These are phyloP conservation scores for Epichloe uncinata DNA, from an alignment of 2,329 filamentous ascomycete species.

Conservation along the genomic window DNA sequence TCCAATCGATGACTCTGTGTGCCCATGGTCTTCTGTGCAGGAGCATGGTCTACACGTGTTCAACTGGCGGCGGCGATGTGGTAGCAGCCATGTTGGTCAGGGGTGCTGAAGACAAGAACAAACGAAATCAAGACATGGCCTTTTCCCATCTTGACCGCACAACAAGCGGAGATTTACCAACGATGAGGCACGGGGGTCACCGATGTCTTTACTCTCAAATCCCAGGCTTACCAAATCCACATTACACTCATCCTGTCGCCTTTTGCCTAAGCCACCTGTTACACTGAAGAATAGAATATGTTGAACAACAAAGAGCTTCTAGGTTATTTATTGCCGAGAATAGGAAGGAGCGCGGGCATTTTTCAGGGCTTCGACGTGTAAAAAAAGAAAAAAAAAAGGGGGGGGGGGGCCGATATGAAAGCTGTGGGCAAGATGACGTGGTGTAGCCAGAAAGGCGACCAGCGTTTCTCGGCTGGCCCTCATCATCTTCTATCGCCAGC, in stretches of 20 bases:
- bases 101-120: not conserved
- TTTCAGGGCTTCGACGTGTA: not conserved
- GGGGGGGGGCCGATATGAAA: not conserved
- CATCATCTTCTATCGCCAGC: not conserved
- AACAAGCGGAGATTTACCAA: not conserved
- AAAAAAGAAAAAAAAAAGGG: not conserved
- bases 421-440: not conserved
- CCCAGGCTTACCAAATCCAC: not conserved
- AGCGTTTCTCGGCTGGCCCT: not conserved
- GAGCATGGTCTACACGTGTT: slow-evolving; percentile 5
- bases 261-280: not conserved
- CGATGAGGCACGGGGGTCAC: not conserved
- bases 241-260: not conserved
- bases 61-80: not conserved
- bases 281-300: not conserved
- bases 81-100: not conserved
- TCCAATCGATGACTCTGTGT: not conserved
- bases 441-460: not conserved
- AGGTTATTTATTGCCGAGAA: not conserved
- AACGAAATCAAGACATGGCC: not conserved
- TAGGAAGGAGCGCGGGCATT: not conserved
- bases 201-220: not conserved
- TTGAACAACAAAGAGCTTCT: not conserved
- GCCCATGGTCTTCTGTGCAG: not conserved
- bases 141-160: not conserved